phyloP scores from a whole-genome alignment of 352 stramenopile genomes.

The Globisporangium lucens region DNA sequence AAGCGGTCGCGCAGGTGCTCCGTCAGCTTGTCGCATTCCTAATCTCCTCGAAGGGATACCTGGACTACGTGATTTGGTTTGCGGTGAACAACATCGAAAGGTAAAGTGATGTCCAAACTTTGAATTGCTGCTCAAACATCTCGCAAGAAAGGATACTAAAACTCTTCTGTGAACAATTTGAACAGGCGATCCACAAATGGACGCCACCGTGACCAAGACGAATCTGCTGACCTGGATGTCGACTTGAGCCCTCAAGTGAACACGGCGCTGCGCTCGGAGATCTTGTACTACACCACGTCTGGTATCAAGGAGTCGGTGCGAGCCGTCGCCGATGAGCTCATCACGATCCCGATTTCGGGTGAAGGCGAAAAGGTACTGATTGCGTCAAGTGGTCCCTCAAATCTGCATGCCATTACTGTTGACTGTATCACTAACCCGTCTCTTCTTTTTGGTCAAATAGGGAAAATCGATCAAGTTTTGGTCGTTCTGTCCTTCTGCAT shows the following conservation, averaged over 20 bases:
- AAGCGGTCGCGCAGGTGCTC: slow-evolving; percentile 66
- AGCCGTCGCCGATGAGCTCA: slow-evolving; percentile 66
- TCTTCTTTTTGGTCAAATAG: slow-evolving; percentile 9
- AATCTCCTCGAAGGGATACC: slow-evolving; percentile 79
- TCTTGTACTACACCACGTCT: slow-evolving; percentile 89
- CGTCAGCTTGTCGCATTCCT: slow-evolving; percentile 82
- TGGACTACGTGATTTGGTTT: slow-evolving; percentile 90
- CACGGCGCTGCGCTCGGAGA: slow-evolving; percentile 83
- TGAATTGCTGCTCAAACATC: not conserved
- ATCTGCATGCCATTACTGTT: not conserved
- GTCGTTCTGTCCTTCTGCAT: slow-evolving; percentile 82
- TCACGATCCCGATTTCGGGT: slow-evolving; percentile 78
- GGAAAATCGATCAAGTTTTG: slow-evolving; percentile 86
- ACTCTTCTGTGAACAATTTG: not conserved
- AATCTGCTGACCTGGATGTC: slow-evolving; percentile 80
- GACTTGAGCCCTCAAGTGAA: slow-evolving; percentile 87
- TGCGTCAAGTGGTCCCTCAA: not conserved
- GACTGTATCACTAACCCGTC: not conserved
- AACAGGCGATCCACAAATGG: slow-evolving; percentile 30
- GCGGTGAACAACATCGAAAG: slow-evolving; percentile 87
- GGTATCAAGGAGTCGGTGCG: slow-evolving; percentile 86
- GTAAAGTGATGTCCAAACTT: slow-evolving; percentile 14
- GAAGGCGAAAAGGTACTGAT: slow-evolving; percentile 55
- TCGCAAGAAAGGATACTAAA: not conserved
- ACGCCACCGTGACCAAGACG: slow-evolving; percentile 36